Percentiles rank a stretch among this genome's conserved stretches.
phyloP scores from a whole-genome alignment of 2,329 filamentous ascomycete genomes.

The Fusarium sp. region DNA sequence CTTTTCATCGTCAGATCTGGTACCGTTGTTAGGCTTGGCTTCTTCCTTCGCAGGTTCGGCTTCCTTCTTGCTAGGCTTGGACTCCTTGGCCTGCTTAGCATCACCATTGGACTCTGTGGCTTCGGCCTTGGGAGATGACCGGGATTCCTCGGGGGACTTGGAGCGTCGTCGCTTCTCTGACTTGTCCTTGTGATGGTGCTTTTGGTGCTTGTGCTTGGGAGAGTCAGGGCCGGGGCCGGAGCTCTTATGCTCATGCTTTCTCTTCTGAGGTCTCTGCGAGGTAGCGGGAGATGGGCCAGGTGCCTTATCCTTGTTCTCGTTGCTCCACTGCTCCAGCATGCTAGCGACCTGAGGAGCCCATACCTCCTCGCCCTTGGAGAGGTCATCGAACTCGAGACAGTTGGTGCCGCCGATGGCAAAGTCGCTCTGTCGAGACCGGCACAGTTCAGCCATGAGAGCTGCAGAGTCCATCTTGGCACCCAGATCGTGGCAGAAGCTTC shows the following conservation, averaged over 20 bases:
- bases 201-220: constrained; percentile 26
- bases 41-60: background rate
- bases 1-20: constrained; percentile 51
- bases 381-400: constrained; percentile 79
- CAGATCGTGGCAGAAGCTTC: constrained; percentile 90
- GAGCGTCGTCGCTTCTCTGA: constrained; percentile 46
- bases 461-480: constrained; percentile 82
- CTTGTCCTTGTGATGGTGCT: constrained; percentile 21
- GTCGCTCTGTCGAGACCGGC: constrained; percentile 80
- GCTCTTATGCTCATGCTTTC: constrained; percentile 27
- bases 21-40: constrained; percentile 20
- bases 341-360: constrained; percentile 78
- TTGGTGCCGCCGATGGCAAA: constrained; percentile 75
- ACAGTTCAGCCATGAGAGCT: constrained; percentile 84
- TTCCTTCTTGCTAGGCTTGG: background rate
- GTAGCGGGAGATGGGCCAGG: constrained; percentile 31
- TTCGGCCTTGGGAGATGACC: constrained; percentile 44
- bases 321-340: constrained; percentile 57
- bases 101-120: constrained; percentile 35
- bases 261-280: constrained; percentile 37
- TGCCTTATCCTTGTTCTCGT: constrained; percentile 44
- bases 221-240: constrained; percentile 4
- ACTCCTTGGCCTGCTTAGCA: constrained; percentile 27
- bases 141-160: constrained; percentile 36
- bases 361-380: constrained; percentile 76